These are phyloP conservation scores for Chlorociboria aeruginascens DNA, from an alignment of 495 filamentous ascomycete species.

Conservation along the genomic window DNA sequence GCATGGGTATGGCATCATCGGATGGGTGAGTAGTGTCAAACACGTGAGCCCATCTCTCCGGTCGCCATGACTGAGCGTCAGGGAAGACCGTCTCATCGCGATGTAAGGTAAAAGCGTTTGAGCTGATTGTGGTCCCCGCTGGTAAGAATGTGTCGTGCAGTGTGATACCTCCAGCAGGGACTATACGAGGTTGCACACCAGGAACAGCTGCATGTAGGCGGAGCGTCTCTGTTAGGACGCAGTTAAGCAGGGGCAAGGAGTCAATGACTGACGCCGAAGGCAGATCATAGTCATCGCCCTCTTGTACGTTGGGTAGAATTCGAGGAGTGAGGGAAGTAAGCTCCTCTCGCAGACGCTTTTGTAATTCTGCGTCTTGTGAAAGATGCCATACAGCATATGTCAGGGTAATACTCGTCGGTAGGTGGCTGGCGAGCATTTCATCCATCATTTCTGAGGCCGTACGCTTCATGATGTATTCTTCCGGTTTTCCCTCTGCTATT, in stretches of 20 bases:
- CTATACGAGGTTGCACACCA: constrained; percentile 60
- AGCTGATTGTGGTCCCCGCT: constrained; percentile 47
- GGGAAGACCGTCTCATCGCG: constrained; percentile 48
- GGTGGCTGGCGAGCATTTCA: constrained; percentile 65
- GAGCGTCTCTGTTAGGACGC: constrained; percentile 62
- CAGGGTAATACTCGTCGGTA: constrained; percentile 58
- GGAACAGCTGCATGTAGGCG: constrained; percentile 63
- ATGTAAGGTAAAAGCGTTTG: constrained; percentile 56
- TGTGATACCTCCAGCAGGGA: constrained; percentile 33
- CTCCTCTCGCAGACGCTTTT: constrained; percentile 46
- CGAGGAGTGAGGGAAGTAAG: constrained; percentile 34
- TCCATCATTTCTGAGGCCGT: constrained; percentile 59
- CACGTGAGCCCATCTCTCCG: constrained; percentile 44
- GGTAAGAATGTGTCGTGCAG: constrained; percentile 46
- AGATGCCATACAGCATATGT: constrained; percentile 61
- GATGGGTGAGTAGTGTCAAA: constrained; percentile 27
- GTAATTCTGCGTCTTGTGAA: constrained; percentile 41
- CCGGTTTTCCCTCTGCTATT: constrained; percentile 4
- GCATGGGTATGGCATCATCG: no score
- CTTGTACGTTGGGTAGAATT: not conserved
- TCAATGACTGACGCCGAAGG: constrained; percentile 52
- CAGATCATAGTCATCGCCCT: constrained; percentile 10
- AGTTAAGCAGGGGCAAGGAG: constrained; percentile 54
- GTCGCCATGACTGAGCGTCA: constrained; percentile 46
- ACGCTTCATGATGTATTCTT: constrained; percentile 1